These are phyloP conservation scores for Claviceps sp. DNA, from an alignment of 2,329 filamentous ascomycete species.

Conservation along the genomic window DNA sequence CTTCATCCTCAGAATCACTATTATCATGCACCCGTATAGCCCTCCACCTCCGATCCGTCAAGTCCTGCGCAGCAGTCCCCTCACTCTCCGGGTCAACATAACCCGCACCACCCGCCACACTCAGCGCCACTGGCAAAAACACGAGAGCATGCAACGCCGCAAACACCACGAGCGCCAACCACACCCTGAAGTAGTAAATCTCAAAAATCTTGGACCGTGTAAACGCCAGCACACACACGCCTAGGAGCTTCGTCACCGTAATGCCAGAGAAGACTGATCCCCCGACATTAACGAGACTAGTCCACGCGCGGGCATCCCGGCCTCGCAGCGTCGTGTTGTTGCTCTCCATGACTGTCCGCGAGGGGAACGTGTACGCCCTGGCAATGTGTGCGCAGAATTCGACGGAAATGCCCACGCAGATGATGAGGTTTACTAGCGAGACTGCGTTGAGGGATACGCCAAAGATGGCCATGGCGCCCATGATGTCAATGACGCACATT, in stretches of 20 bases:
- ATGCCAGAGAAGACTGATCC: constrained; percentile 93
- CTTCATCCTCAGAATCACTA: constrained; percentile 62
- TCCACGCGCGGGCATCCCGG: constrained; percentile 78
- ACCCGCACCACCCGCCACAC: constrained; percentile 71
- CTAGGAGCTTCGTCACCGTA: constrained; percentile 87
- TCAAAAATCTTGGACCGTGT: constrained; percentile 98
- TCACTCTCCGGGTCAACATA: constrained; percentile 81
- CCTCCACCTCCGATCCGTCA: constrained; percentile 66
- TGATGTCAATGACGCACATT: constrained; percentile 91
- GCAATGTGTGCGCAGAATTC: constrained; percentile 98
- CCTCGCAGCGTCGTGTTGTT: constrained; percentile 67
- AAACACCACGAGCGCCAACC: constrained; percentile 82
- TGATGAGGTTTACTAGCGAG: constrained; percentile 88
- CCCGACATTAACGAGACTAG: constrained; percentile 86
- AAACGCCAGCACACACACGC: constrained; percentile 84
- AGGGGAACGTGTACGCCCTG: constrained; percentile 89
- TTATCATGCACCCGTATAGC: constrained; percentile 62
- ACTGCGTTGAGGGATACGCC: constrained; percentile 89
- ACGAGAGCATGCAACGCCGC: constrained; percentile 80
- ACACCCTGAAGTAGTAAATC: constrained; percentile 97
- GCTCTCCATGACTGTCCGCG: constrained; percentile 61
- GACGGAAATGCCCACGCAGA: constrained; percentile 90
- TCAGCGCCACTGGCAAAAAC: constrained; percentile 81
- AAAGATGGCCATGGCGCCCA: constrained; percentile 85
- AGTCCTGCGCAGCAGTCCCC: constrained; percentile 78